A percentile compares a stretch with the other conserved stretches of the same genome.
These are phyloP conservation scores for Morella rubra DNA, from an alignment of 306 rosid species.

Conservation along the genomic window DNA sequence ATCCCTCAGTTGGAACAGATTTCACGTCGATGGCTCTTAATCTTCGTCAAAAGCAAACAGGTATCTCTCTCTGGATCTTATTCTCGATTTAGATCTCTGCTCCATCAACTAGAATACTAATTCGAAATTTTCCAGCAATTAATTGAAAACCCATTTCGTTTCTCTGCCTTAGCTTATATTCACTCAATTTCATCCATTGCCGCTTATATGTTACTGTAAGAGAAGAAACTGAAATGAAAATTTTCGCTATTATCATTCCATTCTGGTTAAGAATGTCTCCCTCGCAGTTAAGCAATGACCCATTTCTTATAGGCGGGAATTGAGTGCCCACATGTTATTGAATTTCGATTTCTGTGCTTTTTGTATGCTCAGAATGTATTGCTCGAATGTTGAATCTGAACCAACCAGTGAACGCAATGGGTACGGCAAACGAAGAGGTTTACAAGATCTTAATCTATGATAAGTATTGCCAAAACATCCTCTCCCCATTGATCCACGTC, in stretches of 20 bases:
- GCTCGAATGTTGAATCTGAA: conserved; percentile 90
- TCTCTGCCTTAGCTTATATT: background rate
- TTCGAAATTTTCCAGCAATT: background rate
- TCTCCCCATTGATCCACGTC: conserved; percentile 86
- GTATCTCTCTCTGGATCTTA: conserved; percentile 27
- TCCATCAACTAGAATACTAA: background rate
- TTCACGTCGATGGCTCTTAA: conserved; percentile 51
- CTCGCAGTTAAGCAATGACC: background rate
- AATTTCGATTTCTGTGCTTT: conserved; percentile 26
- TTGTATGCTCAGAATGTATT: conserved; percentile 69
- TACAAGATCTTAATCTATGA: conserved; percentile 93
- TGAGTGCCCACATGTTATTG: conserved; percentile 7
- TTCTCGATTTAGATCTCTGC: conserved; percentile 19
- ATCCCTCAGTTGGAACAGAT: background rate
- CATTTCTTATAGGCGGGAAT: background rate
- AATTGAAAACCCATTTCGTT: conserved; percentile 1
- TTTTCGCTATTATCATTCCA: background rate
- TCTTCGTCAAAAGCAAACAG: conserved; percentile 67
- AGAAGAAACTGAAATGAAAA: background rate
- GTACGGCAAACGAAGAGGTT: conserved; percentile 81
- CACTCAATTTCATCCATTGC: background rate
- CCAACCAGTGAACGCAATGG: conserved; percentile 68
- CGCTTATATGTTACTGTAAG: background rate
- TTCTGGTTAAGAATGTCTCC: background rate
- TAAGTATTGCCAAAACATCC: conserved; percentile 76